A percentile compares a stretch with the other conserved stretches of the same genome.
These are phyloP conservation scores for Colletotrichum abscissum DNA, from an alignment of 2,329 filamentous ascomycete species.

Conservation along the genomic window DNA sequence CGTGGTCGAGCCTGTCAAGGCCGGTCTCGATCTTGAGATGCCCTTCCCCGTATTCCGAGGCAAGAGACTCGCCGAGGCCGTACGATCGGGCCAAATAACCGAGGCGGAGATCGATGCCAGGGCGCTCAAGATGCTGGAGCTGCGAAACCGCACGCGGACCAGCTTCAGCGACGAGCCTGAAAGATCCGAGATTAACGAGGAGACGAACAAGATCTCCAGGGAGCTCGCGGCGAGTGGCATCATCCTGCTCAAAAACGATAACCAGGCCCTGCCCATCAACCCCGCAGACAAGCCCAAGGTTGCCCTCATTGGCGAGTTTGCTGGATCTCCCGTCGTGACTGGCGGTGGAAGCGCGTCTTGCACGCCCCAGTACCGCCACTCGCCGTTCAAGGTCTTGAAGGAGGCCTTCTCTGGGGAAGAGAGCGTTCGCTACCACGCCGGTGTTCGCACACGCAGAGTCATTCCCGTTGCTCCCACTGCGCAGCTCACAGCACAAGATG, in stretches of 20 bases:
- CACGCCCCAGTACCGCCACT: constrained; percentile 31
- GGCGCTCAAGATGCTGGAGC: constrained; percentile 34
- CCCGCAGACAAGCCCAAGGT: neutral
- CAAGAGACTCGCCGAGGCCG: constrained; percentile 35
- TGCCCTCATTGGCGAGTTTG: constrained; percentile 27
- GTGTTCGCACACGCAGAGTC: constrained; percentile 29
- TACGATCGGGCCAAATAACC: constrained; percentile 30
- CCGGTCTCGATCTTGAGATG: constrained; percentile 49
- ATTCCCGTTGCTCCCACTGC: constrained; percentile 27
- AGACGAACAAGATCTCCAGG: constrained; percentile 33
- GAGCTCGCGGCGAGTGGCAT: constrained; percentile 36
- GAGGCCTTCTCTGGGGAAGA: neutral
- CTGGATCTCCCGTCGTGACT: constrained; percentile 8
- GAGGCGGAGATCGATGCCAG: constrained; percentile 33
- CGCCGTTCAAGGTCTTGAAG: constrained; percentile 25
- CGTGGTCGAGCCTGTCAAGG: constrained; percentile 43
- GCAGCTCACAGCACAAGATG: constrained; percentile 24
- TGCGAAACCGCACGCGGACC: constrained; percentile 21
- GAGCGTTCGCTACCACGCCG: constrained; percentile 1
- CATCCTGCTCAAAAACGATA: constrained; percentile 37
- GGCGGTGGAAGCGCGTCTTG: constrained; percentile 32
- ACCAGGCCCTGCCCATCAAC: constrained; percentile 9
- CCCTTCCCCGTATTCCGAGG: constrained; percentile 39
- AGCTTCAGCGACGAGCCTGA: constrained; percentile 26
- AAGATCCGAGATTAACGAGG: constrained; percentile 26